Evolutionary conservation across 2,329 filamentous ascomycete species (phyloP), one percentile per base, ranked within the genome.

Genomic region (Beauveria varroae): DNA sequence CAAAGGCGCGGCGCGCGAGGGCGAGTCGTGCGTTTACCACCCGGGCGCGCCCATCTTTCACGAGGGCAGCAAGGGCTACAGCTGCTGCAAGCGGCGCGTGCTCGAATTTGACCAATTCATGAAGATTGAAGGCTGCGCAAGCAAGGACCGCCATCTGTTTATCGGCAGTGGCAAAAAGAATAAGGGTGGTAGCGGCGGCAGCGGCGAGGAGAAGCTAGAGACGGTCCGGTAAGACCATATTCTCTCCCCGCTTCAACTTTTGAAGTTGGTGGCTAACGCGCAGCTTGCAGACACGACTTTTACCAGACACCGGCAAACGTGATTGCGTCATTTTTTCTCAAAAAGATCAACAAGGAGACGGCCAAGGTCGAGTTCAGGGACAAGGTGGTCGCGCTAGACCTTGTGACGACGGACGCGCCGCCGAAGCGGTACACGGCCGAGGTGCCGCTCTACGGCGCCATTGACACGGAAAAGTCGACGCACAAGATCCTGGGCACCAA

Each of bases 91-190:
- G 83, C 82, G 91, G 68, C 84, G 92, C 43, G 95, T 99, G 62
- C 78, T 99, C 63, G 95, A 99, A 72, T 99, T 99, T 74, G 93
- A 99, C 73, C 89, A 98, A 75, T 99, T 99, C 76, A 87, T 99
- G 87, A 95, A 90, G 75, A 93, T 99, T 63, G 86, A 90, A 68
- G 95, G 95, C 1, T 99, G 95, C 77, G 86, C 86, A 73, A 92
- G 88, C 49, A 95, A 93, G 75, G 79, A 81, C 49, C 81, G 83
- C 63, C 95, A 99, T 78, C 75, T 96, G 66, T 99, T 97, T 70
- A 82, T 98, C 40, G 90, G 90, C 4, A 89, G 82, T 66, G 90
- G 86, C 67, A 85, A 83, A 68, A 90, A 91, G 75, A 78, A 81
- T 40, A 79, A 79, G 65, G 72, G 44, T 60, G 70, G 66, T 16